These are phyloP conservation scores for Sideroxylon spinosum DNA, from an alignment of 179 eudicot genomes.

Conservation along the genomic window DNA sequence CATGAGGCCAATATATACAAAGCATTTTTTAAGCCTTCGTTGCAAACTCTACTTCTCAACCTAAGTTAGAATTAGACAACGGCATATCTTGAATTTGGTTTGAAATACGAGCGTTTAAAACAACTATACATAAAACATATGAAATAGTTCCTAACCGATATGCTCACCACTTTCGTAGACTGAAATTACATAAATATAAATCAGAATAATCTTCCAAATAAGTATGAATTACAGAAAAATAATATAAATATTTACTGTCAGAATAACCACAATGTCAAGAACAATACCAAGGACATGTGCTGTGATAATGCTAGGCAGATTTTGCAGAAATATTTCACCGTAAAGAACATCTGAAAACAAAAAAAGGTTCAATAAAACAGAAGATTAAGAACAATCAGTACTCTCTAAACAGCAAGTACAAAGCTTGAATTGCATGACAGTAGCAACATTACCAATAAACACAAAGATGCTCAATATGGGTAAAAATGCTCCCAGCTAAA, in stretches of 20 bases:
- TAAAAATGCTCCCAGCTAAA: too few relatives aligned
- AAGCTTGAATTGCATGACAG: neutral
- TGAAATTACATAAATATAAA: neutral
- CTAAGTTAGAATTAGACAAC: neutral
- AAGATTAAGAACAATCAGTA: neutral
- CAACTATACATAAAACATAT: neutral
- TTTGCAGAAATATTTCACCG: constrained; percentile 95
- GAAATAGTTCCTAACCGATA: neutral
- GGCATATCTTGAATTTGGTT: neutral
- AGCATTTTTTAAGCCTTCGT: neutral
- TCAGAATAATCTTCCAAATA: neutral
- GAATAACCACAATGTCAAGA: constrained; percentile 10
- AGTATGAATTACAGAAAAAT: too few relatives aligned
- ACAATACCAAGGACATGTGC: constrained; percentile 72
- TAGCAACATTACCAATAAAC: neutral
- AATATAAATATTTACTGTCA: neutral
- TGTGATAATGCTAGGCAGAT: constrained; percentile 84
- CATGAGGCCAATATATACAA: neutral
- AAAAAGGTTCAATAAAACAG: constrained; percentile 18
- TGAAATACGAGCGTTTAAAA: neutral
- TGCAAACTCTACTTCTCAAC: neutral
- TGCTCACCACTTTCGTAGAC: neutral
- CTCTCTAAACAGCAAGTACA: neutral
- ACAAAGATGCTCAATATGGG: too few relatives aligned
- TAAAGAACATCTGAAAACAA: constrained; percentile 59